phyloP scores from a whole-genome alignment of 306 rosid genomes.

The Fagus crenata region DNA sequence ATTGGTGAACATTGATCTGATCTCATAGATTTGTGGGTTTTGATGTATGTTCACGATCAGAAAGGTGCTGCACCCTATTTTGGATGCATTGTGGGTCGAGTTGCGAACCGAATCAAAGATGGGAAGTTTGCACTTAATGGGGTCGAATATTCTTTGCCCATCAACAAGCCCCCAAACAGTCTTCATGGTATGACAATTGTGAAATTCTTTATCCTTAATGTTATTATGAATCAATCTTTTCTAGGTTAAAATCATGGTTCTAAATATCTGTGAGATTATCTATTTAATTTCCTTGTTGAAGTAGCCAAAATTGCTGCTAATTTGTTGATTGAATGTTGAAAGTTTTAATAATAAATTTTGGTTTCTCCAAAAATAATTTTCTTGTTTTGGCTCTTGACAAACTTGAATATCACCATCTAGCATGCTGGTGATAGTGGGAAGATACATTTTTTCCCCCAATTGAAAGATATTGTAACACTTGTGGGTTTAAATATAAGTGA shows the following conservation, averaged over 20 bases:
- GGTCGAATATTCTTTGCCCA: constrained; percentile 60
- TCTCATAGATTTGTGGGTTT: constrained; percentile 18
- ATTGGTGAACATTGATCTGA: constrained; percentile 9
- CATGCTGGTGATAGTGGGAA: background rate
- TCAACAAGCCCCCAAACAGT: constrained; percentile 88
- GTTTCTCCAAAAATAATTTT: background rate
- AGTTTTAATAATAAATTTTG: background rate
- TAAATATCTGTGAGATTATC: background rate
- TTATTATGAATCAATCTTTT: background rate
- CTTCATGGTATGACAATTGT: constrained; percentile 72
- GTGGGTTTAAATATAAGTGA: background rate
- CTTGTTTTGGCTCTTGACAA: background rate
- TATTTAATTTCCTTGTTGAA: background rate
- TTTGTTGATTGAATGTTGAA: constrained; percentile 1
- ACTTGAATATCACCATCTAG: background rate
- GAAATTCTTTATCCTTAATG: background rate
- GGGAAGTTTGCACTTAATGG: constrained; percentile 85
- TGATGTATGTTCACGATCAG: constrained; percentile 42
- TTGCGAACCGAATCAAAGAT: constrained; percentile 82
- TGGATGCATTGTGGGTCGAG: constrained; percentile 97
- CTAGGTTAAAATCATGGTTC: background rate
- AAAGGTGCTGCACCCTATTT: constrained; percentile 75
- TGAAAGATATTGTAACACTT: background rate
- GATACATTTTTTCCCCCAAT: background rate
- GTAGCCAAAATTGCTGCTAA: background rate